A percentile compares a stretch with the other conserved stretches of the same genome.
phyloP scores from a whole-genome alignment of 139 green algal species.

The Zygnema circumcarinatum region DNA sequence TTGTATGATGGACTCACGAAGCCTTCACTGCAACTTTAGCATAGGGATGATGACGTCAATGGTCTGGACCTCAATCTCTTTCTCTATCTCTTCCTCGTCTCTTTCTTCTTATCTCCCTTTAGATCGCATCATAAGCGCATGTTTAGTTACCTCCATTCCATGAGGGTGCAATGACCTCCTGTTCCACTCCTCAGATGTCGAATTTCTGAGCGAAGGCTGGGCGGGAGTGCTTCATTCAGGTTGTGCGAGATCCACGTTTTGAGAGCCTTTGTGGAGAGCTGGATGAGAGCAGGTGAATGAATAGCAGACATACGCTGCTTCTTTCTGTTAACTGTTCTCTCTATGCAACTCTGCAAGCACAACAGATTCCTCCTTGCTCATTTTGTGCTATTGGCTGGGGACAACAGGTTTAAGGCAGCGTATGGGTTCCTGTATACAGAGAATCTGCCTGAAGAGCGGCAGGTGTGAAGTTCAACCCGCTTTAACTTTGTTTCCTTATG shows the following conservation, averaged over 20 bases:
- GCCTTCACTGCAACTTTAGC: too few species aligned
- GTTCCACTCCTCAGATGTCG: too few species aligned
- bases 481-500: too few species aligned
- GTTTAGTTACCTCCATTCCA: too few species aligned
- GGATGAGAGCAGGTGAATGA: slow-evolving; percentile 45
- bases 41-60: too few species aligned
- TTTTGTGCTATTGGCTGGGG: slow-evolving; percentile 1
- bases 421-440: slow-evolving; percentile 91
- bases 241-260: slow-evolving; percentile 79
- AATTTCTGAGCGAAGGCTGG: too few species aligned
- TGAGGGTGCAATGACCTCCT: too few species aligned
- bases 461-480: slow-evolving; percentile 26
- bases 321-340: background rate
- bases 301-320: background rate
- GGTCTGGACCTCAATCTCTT: background rate
- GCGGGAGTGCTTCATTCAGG: slow-evolving; percentile 62
- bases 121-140: too few species aligned
- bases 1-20: too few species aligned
- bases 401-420: slow-evolving; percentile 69
- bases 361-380: background rate
- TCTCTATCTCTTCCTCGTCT: background rate
- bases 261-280: slow-evolving; percentile 66
- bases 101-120: background rate
- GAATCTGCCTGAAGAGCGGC: slow-evolving; percentile 75
- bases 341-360: background rate